Conservation (phyloP, 352 stramenopile genomes). For the Thalassiosira livingstoniorum region DNA sequence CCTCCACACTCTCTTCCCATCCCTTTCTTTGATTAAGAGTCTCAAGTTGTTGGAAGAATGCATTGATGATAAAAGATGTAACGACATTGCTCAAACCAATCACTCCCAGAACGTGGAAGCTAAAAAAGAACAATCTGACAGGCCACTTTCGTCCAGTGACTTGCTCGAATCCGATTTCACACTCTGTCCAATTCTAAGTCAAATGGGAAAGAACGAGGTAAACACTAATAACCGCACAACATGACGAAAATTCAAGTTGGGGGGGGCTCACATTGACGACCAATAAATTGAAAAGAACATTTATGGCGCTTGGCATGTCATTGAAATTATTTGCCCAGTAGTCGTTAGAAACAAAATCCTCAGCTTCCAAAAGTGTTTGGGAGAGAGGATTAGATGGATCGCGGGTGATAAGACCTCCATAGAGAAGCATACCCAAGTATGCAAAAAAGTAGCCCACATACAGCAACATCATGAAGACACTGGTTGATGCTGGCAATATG, state of each 20-base stretch:
- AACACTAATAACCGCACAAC: no score
- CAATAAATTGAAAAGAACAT: conserved; percentile 84
- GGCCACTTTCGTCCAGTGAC: conserved; percentile 62
- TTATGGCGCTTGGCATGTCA: conserved; percentile 76
- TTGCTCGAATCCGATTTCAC: conserved; percentile 67
- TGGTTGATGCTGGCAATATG: conserved; percentile 71
- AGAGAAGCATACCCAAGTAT: conserved; percentile 69
- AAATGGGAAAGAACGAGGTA: no score
- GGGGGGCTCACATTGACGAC: no score
- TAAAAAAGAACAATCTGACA: conserved; percentile 75
- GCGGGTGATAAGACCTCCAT: conserved; percentile 74
- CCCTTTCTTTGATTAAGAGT: conserved; percentile 32
- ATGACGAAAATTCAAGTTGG: no score
- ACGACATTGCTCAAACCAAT: conserved; percentile 81
- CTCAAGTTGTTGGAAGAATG: conserved; percentile 74
- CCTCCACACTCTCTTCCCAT: conserved; percentile 37
- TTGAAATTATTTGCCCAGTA: conserved; percentile 87
- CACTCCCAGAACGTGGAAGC: conserved; percentile 76
- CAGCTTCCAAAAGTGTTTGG: conserved; percentile 59
- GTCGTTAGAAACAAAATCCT: conserved; percentile 73
- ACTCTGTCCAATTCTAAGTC: conserved; percentile 83
- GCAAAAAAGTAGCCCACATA: conserved; percentile 76
- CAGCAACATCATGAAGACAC: conserved; percentile 71
- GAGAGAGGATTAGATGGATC: conserved; percentile 71
- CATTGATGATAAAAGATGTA: conserved; percentile 81